Conservation (phyloP, 768 basidiomycete genomes). For the Termitomyces sp. region DNA sequence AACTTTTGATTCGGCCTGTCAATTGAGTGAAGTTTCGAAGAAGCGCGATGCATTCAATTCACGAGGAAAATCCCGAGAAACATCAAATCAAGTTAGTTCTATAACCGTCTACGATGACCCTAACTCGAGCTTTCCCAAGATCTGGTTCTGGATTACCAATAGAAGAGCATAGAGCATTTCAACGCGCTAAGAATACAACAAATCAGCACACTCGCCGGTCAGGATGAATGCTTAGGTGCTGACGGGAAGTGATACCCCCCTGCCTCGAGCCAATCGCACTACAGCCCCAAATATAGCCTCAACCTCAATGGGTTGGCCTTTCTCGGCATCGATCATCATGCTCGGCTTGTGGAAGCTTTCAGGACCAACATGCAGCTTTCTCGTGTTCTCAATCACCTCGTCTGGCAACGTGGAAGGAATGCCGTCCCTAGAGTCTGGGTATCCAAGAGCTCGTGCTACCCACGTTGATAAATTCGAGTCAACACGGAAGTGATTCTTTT, state of each 20-base stretch:
- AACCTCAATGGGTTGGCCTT: slow-evolving; percentile 55
- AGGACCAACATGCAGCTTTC: slow-evolving; percentile 31
- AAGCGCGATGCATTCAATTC: too few species aligned
- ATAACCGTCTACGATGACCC: not conserved
- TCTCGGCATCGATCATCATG: slow-evolving; percentile 56
- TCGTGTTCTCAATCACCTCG: slow-evolving; percentile 31
- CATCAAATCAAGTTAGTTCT: too few species aligned
- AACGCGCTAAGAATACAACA: slow-evolving; percentile 35
- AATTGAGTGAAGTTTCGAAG: too few species aligned
- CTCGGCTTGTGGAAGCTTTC: slow-evolving; percentile 47
- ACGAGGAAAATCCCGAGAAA: too few species aligned
- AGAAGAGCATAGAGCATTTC: slow-evolving; percentile 56
- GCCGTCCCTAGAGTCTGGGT: slow-evolving; percentile 27
- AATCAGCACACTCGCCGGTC: not conserved
- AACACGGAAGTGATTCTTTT: not conserved
- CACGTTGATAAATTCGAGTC: not conserved
- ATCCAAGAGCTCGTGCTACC: slow-evolving; percentile 16
- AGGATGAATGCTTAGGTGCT: slow-evolving; percentile 15
- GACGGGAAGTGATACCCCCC: slow-evolving; percentile 44
- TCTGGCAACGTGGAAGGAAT: slow-evolving; percentile 39
- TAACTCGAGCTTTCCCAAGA: slow-evolving; percentile 30
- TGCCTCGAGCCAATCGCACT: slow-evolving; percentile 42
- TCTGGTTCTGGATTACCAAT: slow-evolving; percentile 57
- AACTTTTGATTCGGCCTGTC: too few species aligned
- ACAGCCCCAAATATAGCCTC: slow-evolving; percentile 63